Evolutionary conservation across 352 stramenopile genomes (phyloP).

Genomic region (Pythium guiyangense): DNA sequence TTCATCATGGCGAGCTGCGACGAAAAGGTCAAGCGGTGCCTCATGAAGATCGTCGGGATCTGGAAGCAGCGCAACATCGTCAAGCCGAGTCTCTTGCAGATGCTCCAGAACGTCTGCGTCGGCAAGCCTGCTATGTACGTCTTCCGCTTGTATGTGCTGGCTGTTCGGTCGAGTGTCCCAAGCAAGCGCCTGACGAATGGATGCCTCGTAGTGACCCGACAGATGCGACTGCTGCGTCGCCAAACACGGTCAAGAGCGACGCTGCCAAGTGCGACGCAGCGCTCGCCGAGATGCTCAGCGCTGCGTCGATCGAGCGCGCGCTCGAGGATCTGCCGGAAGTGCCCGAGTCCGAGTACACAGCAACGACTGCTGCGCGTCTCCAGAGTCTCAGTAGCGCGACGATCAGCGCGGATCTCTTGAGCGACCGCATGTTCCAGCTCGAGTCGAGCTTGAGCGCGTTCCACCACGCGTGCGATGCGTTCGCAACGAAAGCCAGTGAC

Average conservation of each 20-base stretch:
- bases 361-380: constrained; percentile 33
- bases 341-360: constrained; percentile 44
- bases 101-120: constrained; percentile 73
- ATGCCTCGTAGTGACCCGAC: constrained; percentile 22
- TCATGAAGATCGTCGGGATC: constrained; percentile 85
- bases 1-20: constrained; percentile 64
- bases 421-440: constrained; percentile 87
- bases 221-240: constrained; percentile 15
- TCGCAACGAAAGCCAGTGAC: constrained; percentile 13
- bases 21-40: constrained; percentile 80
- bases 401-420: constrained; percentile 81
- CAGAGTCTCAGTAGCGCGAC: constrained; percentile 77
- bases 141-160: not conserved
- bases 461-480: constrained; percentile 52
- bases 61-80: constrained; percentile 80
- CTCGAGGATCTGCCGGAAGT: constrained; percentile 71
- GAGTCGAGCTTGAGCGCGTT: constrained; percentile 76
- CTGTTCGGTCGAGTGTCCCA: too few species aligned
- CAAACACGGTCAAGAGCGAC: constrained; percentile 16
- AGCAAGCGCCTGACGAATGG: not conserved
- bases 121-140: constrained; percentile 61
- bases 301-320: constrained; percentile 32
- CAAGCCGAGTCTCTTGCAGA: constrained; percentile 37
- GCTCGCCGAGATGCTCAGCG: constrained; percentile 31
- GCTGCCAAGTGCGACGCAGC: constrained; percentile 26